Percentiles rank a stretch among this genome's conserved stretches.
These are phyloP conservation scores for Nemania sp. DNA, from an alignment of 2,329 filamentous ascomycete genomes.

Conservation along the genomic window DNA sequence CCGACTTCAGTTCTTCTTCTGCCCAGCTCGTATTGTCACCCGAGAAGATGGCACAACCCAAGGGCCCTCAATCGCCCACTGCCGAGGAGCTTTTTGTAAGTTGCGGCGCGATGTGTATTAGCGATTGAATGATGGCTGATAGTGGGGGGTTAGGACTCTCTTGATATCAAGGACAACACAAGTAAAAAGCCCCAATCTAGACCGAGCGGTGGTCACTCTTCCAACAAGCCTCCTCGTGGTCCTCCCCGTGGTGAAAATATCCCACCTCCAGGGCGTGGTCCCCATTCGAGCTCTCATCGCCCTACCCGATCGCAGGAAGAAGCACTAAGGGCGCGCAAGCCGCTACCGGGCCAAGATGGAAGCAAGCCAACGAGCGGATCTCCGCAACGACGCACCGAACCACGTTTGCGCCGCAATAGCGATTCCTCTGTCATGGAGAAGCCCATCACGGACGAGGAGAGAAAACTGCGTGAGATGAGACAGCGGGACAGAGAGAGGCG, in stretches of 20 bases:
- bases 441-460: conserved; percentile 63
- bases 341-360: conserved; percentile 43
- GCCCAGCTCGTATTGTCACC: conserved; percentile 45
- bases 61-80: conserved; percentile 55
- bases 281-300: conserved; percentile 57
- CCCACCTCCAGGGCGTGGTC: conserved; percentile 51
- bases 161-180: conserved; percentile 40
- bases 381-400: conserved; percentile 47
- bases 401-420: conserved; percentile 73
- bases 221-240: conserved; percentile 47
- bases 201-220: conserved; percentile 39
- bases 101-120: conserved; percentile 36
- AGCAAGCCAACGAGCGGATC: conserved; percentile 43
- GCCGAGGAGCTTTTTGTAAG: conserved; percentile 79
- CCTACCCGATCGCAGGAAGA: conserved; percentile 70
- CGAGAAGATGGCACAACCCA: conserved; percentile 55
- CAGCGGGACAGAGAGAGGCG: conserved; percentile 59
- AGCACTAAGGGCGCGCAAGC: conserved; percentile 56
- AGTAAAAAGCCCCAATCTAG: conserved; percentile 43
- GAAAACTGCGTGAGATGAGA: conserved; percentile 52
- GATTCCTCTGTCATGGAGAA: conserved; percentile 75
- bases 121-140: conserved; percentile 35
- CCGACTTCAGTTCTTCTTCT: conserved; percentile 37
- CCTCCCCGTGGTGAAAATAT: conserved; percentile 53
- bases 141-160: conserved; percentile 64